These are phyloP conservation scores for Hyaloscypha hepaticicola DNA, from an alignment of 495 filamentous ascomycete species.

Conservation along the genomic window DNA sequence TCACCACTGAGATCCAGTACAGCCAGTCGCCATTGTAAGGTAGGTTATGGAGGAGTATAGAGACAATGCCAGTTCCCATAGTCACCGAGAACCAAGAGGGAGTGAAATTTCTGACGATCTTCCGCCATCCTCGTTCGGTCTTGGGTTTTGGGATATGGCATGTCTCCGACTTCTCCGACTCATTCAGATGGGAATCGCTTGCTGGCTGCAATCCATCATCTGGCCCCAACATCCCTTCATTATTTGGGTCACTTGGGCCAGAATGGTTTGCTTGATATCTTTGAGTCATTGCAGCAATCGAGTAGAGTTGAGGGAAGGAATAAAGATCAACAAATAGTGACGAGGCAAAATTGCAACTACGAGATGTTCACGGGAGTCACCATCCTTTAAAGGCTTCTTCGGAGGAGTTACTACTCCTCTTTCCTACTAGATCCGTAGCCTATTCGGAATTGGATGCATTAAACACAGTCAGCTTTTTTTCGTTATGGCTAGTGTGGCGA, in stretches of 20 bases:
- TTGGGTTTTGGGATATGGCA: background rate
- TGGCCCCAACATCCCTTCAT: background rate
- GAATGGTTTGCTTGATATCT: background rate
- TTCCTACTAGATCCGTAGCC: background rate
- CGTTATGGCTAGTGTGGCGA: background rate
- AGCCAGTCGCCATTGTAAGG: slow-evolving; percentile 56
- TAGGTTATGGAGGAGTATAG: slow-evolving; percentile 56
- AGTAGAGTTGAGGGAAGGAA: background rate
- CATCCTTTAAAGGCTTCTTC: background rate
- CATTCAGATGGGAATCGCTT: background rate
- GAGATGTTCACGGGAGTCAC: too few relatives aligned
- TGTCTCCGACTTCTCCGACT: background rate
- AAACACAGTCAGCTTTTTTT: background rate
- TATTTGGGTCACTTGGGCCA: background rate
- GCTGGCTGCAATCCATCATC: background rate
- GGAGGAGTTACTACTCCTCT: background rate
- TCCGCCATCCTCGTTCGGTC: slow-evolving; percentile 39
- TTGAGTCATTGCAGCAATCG: background rate
- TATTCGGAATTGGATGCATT: background rate
- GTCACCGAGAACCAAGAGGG: slow-evolving; percentile 55
- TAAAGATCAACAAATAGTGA: background rate
- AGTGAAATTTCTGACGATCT: slow-evolving; percentile 47
- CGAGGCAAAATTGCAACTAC: background rate
- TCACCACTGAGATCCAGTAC: slow-evolving; percentile 50
- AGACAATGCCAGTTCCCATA: slow-evolving; percentile 67